Percentiles rank a stretch among this genome's conserved stretches.
phyloP scores from a whole-genome alignment of 495 filamentous ascomycete genomes.

The Tuber brumale region DNA sequence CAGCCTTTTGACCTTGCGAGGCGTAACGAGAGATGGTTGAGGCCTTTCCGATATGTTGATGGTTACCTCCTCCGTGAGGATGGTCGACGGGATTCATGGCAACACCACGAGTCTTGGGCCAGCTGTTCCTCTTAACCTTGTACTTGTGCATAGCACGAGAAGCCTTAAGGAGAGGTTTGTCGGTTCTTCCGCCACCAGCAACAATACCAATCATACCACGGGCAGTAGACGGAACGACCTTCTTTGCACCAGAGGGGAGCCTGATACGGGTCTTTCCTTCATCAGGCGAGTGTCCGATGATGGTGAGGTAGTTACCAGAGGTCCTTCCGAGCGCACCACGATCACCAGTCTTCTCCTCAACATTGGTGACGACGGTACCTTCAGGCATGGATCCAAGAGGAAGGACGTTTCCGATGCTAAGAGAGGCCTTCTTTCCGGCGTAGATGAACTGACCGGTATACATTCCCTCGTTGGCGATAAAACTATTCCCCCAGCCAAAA shows the following conservation, averaged over 20 bases:
- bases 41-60: conserved; percentile 99
- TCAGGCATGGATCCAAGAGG: conserved; percentile 89
- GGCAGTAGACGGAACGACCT: conserved; percentile 83
- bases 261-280: conserved; percentile 99
- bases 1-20: conserved; percentile 97
- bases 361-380: conserved; percentile 97
- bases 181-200: conserved; percentile 96
- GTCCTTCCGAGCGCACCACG: conserved; percentile 91
- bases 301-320: conserved; percentile 97
- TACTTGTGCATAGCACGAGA: conserved; percentile 99
- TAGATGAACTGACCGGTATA: conserved; percentile 99
- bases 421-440: conserved; percentile 92
- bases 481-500: conserved; percentile 43
- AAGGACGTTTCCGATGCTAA: conserved; percentile 95
- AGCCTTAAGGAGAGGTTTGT: conserved; percentile 98
- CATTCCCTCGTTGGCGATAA: conserved; percentile 99
- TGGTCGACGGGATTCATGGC: conserved; percentile 99
- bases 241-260: conserved; percentile 98
- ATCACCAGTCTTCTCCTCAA: conserved; percentile 98
- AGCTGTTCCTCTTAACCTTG: conserved; percentile 98
- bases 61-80: conserved; percentile 99
- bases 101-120: conserved; percentile 99
- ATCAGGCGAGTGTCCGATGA: conserved; percentile 97
- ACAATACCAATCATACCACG: conserved; percentile 99
- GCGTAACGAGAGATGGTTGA: conserved; percentile 98